phyloP scores from a whole-genome alignment of 495 filamentous ascomycete species.

The Lasiosphaeris hirsuta region DNA sequence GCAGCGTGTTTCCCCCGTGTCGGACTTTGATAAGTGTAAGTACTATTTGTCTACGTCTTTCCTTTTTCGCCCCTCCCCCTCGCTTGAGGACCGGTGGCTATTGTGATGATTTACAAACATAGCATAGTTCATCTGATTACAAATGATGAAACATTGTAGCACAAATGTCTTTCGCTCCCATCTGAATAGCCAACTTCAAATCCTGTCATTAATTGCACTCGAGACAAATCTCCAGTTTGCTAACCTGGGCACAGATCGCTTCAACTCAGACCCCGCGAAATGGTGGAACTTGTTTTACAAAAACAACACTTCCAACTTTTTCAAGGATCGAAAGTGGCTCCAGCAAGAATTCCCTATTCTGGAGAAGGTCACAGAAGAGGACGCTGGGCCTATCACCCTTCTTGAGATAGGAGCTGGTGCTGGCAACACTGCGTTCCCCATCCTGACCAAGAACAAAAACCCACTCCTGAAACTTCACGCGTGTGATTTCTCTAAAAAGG shows the following conservation, averaged over 20 bases:
- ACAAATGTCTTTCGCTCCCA: slow-evolving; percentile 62
- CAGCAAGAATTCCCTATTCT: slow-evolving; percentile 91
- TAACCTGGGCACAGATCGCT: slow-evolving; percentile 54
- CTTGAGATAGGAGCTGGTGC: slow-evolving; percentile 94
- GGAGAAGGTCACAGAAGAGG: slow-evolving; percentile 59
- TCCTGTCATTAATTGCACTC: slow-evolving; percentile 5
- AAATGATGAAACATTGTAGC: slow-evolving; percentile 50
- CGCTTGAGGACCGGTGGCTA: slow-evolving; percentile 12
- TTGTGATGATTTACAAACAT: slow-evolving; percentile 54
- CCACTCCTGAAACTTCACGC: slow-evolving; percentile 75
- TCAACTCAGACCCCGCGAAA: slow-evolving; percentile 84
- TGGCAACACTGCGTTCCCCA: slow-evolving; percentile 92
- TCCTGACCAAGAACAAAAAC: slow-evolving; percentile 78
- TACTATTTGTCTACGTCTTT: slow-evolving; percentile 9
- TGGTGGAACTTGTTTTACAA: slow-evolving; percentile 98
- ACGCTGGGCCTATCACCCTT: slow-evolving; percentile 59
- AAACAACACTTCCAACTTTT: slow-evolving; percentile 93
- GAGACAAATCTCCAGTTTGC: slow-evolving; percentile 19
- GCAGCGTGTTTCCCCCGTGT: slow-evolving; percentile 79
- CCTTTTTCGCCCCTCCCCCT: slow-evolving; percentile 6
- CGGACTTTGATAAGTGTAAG: slow-evolving; percentile 76
- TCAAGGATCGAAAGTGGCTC: slow-evolving; percentile 97
- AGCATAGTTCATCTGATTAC: slow-evolving; percentile 62
- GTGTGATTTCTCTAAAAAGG: slow-evolving; percentile 89
- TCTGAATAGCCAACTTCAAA: slow-evolving; percentile 42